Evolutionary conservation across 2,329 filamentous ascomycete species (phyloP).

Genomic region (Teratosphaeria gauchensis): DNA sequence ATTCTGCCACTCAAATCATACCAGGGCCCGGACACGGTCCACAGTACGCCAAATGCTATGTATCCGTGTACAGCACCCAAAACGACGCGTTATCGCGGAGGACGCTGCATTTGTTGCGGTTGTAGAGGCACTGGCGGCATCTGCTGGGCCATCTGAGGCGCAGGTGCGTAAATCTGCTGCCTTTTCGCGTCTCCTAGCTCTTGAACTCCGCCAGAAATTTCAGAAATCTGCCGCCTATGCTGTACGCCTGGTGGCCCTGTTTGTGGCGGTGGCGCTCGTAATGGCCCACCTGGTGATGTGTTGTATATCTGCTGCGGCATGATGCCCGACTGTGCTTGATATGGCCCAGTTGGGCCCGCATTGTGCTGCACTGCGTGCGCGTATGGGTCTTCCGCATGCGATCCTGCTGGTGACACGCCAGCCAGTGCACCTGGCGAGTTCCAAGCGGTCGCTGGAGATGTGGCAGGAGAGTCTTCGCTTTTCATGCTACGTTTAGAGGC

Average conservation of each 20-base stretch:
- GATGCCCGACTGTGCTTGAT: constrained; percentile 22
- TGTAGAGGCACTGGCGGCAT: constrained; percentile 29
- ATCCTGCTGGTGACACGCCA: constrained; percentile 47
- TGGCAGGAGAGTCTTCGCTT: constrained; percentile 53
- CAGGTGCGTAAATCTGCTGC: constrained; percentile 46
- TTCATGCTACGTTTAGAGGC: constrained; percentile 46
- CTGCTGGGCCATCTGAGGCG: constrained; percentile 16
- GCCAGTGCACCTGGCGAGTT: constrained; percentile 52
- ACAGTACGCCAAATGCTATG: neutral
- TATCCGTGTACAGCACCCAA: neutral
- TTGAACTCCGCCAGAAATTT: constrained; percentile 47
- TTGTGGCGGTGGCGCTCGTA: constrained; percentile 23
- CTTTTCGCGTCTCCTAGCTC: constrained; percentile 45
- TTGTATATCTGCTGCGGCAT: constrained; percentile 24
- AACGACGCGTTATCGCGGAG: constrained; percentile 8
- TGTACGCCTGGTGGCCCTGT: constrained; percentile 15
- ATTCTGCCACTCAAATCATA: neutral
- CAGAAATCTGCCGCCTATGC: constrained; percentile 51
- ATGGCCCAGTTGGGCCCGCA: constrained; percentile 26
- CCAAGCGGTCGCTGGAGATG: constrained; percentile 54
- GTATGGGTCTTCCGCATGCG: constrained; percentile 37
- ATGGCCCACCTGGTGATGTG: constrained; percentile 29
- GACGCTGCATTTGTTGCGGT: constrained; percentile 41
- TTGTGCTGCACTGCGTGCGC: constrained; percentile 35
- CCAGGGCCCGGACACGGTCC: neutral